Percentiles rank a stretch among this genome's conserved stretches.
Evolutionary conservation across 2,329 filamentous ascomycete species (phyloP).

Genomic region (Rhinocladiella similis): DNA sequence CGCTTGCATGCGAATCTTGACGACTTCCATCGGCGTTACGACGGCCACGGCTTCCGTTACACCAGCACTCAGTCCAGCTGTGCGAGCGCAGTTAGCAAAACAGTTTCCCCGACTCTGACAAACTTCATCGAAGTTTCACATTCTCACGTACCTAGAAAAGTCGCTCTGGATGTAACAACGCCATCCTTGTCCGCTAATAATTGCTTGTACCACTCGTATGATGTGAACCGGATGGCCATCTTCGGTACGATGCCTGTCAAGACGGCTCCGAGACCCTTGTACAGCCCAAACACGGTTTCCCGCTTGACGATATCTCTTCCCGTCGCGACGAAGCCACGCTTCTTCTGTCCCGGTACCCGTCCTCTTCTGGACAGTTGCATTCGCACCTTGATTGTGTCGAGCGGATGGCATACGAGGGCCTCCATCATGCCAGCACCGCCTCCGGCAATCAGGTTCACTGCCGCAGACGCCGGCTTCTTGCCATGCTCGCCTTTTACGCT

Average conservation of each 20-base stretch:
- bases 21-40: slow-evolving; percentile 97
- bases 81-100: background rate
- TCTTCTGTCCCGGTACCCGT: slow-evolving; percentile 74
- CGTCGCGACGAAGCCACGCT: slow-evolving; percentile 83
- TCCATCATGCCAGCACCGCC: slow-evolving; percentile 99
- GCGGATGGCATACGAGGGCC: slow-evolving; percentile 89
- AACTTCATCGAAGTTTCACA: too few species aligned
- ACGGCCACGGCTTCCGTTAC: slow-evolving; percentile 95
- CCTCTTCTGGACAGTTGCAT: slow-evolving; percentile 96
- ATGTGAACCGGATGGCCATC: slow-evolving; percentile 99
- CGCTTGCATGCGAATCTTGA: slow-evolving; percentile 97
- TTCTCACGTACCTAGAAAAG: slow-evolving; percentile 62
- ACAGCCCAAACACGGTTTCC: slow-evolving; percentile 89
- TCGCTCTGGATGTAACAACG: slow-evolving; percentile 67
- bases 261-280: slow-evolving; percentile 97
- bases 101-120: background rate
- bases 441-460: slow-evolving; percentile 94
- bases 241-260: slow-evolving; percentile 96
- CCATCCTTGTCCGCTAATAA: slow-evolving; percentile 70
- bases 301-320: slow-evolving; percentile 82
- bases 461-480: slow-evolving; percentile 80
- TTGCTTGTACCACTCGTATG: slow-evolving; percentile 94
- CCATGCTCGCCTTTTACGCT: slow-evolving; percentile 56
- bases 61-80: slow-evolving; percentile 85
- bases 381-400: slow-evolving; percentile 97